Conservation (phyloP, 495 filamentous ascomycete genomes). For the Lindgomyces ingoldianus region DNA sequence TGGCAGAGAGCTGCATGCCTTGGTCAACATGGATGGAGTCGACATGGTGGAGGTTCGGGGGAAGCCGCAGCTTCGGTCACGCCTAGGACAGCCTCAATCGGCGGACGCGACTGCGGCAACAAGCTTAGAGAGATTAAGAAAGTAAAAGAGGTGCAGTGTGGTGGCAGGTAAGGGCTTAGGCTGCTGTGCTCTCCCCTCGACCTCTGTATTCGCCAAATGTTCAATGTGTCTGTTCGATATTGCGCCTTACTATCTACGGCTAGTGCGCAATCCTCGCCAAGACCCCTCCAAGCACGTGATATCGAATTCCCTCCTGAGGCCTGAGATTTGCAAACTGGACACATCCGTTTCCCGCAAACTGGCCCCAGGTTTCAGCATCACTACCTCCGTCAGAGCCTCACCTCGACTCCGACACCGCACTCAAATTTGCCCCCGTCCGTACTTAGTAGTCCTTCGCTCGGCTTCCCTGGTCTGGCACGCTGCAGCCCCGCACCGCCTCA, state of each 20-base stretch:
- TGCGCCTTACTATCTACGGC: not conserved
- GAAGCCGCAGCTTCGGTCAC: constrained; percentile 45
- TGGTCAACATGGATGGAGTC: constrained; percentile 75
- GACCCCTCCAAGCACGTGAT: constrained; percentile 1
- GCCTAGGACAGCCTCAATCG: constrained; percentile 23
- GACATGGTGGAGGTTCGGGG: constrained; percentile 57
- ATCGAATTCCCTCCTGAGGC: not conserved
- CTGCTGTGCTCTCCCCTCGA: not conserved
- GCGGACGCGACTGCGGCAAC: constrained; percentile 2
- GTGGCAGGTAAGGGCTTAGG: not conserved
- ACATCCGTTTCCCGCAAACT: not conserved
- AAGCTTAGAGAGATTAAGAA: not conserved
- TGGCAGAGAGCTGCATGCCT: constrained; percentile 53
- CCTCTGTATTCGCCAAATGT: constrained; percentile 14
- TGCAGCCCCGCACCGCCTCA: constrained; percentile 17
- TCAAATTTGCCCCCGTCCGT: constrained; percentile 9
- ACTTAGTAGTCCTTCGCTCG: not conserved
- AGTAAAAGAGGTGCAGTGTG: not conserved
- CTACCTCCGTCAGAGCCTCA: constrained; percentile 5
- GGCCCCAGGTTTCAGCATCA: not conserved
- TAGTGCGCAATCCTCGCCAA: not conserved
- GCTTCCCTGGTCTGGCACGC: not conserved
- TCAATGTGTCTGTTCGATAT: constrained; percentile 24
- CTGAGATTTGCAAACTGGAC: not conserved
- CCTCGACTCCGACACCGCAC: not conserved